Percentiles rank a stretch among this genome's conserved stretches.
Evolutionary conservation across 371 early-diverging fungal genomes (phyloP).

Genomic region (Quaeritorhiza haematococci): DNA sequence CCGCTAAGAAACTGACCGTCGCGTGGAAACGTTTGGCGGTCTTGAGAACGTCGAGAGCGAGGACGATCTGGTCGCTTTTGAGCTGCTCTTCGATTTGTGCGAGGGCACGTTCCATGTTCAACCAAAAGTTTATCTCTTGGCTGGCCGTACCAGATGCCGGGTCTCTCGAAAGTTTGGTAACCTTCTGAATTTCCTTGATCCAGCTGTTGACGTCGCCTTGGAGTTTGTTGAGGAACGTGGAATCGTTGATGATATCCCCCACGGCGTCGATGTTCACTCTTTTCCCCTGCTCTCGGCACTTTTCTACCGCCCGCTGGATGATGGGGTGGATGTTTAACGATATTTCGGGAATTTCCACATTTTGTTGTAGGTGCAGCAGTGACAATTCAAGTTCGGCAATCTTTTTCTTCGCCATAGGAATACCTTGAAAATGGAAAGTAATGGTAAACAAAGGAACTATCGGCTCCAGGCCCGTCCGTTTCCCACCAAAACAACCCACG

Average conservation of each 20-base stretch:
- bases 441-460: background rate
- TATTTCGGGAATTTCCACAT: slow-evolving; percentile 95
- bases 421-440: slow-evolving; percentile 28
- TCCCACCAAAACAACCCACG: too few relatives aligned
- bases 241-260: slow-evolving; percentile 51
- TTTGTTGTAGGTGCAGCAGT: slow-evolving; percentile 91
- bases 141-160: slow-evolving; percentile 87
- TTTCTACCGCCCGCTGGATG: slow-evolving; percentile 72
- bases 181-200: slow-evolving; percentile 98
- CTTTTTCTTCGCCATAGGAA: slow-evolving; percentile 94
- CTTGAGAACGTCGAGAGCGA: slow-evolving; percentile 90
- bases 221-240: slow-evolving; percentile 84
- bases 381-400: slow-evolving; percentile 96
- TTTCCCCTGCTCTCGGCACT: slow-evolving; percentile 35
- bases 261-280: slow-evolving; percentile 32
- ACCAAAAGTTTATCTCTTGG: slow-evolving; percentile 98
- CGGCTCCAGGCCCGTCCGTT: background rate
- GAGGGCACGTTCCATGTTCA: slow-evolving; percentile 90
- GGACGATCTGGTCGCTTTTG: slow-evolving; percentile 83
- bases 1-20: slow-evolving; percentile 94
- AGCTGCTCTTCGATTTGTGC: slow-evolving; percentile 91
- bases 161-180: slow-evolving; percentile 91
- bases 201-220: slow-evolving; percentile 95
- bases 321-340: slow-evolving; percentile 79
- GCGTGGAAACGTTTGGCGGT: slow-evolving; percentile 98